Base-by-base conservation (phyloP, 176 grass and related monocot genomes). In the Raddia guianensis region DNA sequence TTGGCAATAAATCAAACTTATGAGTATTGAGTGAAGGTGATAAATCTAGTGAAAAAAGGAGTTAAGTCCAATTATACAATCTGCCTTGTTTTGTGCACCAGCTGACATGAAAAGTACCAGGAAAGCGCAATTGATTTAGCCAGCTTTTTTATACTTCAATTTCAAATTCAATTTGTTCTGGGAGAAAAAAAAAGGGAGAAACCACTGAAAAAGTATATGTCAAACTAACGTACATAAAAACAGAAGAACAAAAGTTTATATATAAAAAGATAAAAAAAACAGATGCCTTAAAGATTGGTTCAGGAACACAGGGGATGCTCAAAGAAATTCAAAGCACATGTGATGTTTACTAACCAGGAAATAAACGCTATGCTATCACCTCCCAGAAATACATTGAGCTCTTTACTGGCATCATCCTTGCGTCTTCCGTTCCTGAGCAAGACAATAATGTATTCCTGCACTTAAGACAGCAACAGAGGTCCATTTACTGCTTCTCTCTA, bases 371-470 rank as follows among this genome's bases (percentile, higher is more conserved):
- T 52, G 55, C 74, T 89, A 33, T 89, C 61, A 72, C 86, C 56
- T 48, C 72, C 75, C 72, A 97, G 72, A 63, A 97, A 93, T 66
- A 93, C 72, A 79, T 79, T 6, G 42, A 97, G 84, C 16, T 82
- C 84, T 42, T 88, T 67, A 49, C 49, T 86, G 18, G 89, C 78
- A 3, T 75, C 43, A 74, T 83, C 79, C 83, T 93, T 90, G 62
- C 56, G 7, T 49, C 48, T 93, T 76, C 78, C 65, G 88, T 83
- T 80, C 20, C 7, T 81, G 12, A 97, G 91, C 66, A 97, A 53
- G 72, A 79, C 20, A 52, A 89, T 86, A 77, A 97, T 79, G 49
- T 97, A 97, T 0, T 91, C 84, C 94, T 97, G 84, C 88, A 93
- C 74, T 91, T 75, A 79, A 85, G 56, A 86, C 44, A 82, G 61